Evolutionary conservation across 345 rosid species (phyloP), one percentile per base, ranked within the genome.

Genomic region (Syzygium aqueum): DNA sequence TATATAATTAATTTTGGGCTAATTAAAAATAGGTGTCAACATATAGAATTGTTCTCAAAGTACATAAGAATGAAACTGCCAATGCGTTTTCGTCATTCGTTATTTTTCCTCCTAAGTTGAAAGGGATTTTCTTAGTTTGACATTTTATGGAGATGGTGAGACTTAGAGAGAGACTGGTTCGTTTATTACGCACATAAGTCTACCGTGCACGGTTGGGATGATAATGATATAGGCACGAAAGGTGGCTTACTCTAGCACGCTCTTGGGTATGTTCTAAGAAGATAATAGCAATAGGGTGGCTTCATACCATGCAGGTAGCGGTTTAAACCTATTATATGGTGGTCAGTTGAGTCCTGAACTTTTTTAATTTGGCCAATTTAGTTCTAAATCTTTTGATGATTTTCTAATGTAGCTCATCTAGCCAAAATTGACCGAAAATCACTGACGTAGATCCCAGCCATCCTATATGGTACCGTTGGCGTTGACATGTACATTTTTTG

Each of bases 341-440:
- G 5, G 0, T 15, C 0, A 14, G 15, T 6, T 63, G 4, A 14
- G 4, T 14, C 1, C 0, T 14, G 0, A 28, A 63, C 40, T 28
- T 63, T 63, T 53, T 19, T 7, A 53, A 53, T 19, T 53, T 53
- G 9, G 9, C 23, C 23, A 19, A 53, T 53, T 53, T 0, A 53
- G 25, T 8, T 7, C 4, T 63, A 14, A 63, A 28, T 2, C 0
- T 63, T 63, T 63, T 63, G 17, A 63, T 9, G 8, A 3, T 28
- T 63, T 63, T 63, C 10, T 3, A 15, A 63, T 28, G 19, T 63
- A 30, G 5, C 28, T 10, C 19, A 28, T n/a, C 7, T 0, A 6
- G 5, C 28, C 2, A 63, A 63, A 28, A 28, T 7, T 6, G 7
- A 7, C 0, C 7, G 5, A 0, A 63, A 56, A 56, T 56, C 10